phyloP scores from a whole-genome alignment of 78 protist species.

The Goniomonas avonlea region DNA sequence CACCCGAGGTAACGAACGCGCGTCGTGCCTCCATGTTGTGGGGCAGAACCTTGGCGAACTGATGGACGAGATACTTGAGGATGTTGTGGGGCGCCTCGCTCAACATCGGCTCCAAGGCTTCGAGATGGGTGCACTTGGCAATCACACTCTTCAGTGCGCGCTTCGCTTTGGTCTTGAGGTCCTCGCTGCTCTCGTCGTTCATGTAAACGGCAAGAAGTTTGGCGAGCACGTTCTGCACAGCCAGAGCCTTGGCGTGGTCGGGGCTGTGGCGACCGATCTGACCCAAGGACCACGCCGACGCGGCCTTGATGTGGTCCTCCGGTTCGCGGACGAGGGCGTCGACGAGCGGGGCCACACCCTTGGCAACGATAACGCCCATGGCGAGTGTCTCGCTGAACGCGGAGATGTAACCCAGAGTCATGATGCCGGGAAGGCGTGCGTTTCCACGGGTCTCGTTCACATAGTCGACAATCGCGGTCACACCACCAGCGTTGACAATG shows the following conservation, averaged over 20 bases:
- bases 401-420: conserved; percentile 81
- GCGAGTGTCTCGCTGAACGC: conserved; percentile 80
- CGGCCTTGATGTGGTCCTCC: conserved; percentile 74
- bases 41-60: conserved; percentile 88
- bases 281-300: conserved; percentile 68
- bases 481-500: conserved; percentile 78
- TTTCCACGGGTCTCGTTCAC: conserved; percentile 59
- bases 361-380: conserved; percentile 55
- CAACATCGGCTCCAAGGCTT: conserved; percentile 77
- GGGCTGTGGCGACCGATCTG: conserved; percentile 82
- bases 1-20: conserved; percentile 67
- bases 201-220: conserved; percentile 46
- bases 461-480: conserved; percentile 76
- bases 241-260: conserved; percentile 78
- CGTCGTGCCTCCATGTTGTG: conserved; percentile 59
- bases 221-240: conserved; percentile 64
- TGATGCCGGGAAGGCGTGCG: conserved; percentile 75
- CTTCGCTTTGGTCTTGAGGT: conserved; percentile 64
- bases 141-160: conserved; percentile 64
- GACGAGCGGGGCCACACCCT: conserved; percentile 63
- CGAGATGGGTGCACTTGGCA: conserved; percentile 51
- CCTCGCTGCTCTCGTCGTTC: conserved; percentile 46
- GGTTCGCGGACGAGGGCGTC: conserved; percentile 58
- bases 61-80: conserved; percentile 64
- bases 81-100: conserved; percentile 58